Percentiles rank a stretch among this genome's conserved stretches.
Evolutionary conservation across 225 moss, liverwort and hornwort species (phyloP).

Genomic region (Physcomitrium patens): DNA sequence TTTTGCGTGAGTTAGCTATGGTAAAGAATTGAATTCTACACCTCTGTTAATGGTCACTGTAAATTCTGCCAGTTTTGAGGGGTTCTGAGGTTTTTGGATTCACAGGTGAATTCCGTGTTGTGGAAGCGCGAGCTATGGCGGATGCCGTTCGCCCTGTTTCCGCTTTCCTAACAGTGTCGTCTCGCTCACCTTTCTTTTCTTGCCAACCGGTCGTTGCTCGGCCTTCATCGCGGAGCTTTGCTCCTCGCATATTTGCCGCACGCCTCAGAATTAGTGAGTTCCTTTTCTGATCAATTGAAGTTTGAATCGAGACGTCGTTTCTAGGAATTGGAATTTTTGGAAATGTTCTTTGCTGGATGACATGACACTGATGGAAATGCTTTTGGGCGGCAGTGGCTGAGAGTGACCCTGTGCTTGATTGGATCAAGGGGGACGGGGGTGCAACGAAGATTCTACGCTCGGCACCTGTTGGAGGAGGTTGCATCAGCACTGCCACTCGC

Average conservation of each 20-base stretch:
- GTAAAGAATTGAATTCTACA: neutral
- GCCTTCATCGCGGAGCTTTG: neutral
- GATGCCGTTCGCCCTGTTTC: constrained; percentile 27
- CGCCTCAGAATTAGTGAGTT: constrained; percentile 46
- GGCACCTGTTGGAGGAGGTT: constrained; percentile 83
- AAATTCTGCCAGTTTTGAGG: neutral
- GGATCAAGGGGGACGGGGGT: constrained; percentile 84
- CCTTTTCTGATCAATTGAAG: neutral
- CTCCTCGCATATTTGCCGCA: constrained; percentile 4
- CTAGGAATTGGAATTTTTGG: neutral
- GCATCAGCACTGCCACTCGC: constrained; percentile 82
- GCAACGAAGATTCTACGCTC: constrained; percentile 78
- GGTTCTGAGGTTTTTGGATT: neutral
- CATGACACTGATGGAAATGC: neutral
- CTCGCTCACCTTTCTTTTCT: constrained; percentile 43
- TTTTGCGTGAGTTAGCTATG: too few relatives aligned
- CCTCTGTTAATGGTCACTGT: neutral
- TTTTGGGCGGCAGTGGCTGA: constrained; percentile 51
- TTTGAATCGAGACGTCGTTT: neutral
- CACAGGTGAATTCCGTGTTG: constrained; percentile 10
- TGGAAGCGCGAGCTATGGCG: constrained; percentile 42
- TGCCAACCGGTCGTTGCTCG: constrained; percentile 34
- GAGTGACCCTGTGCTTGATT: constrained; percentile 75
- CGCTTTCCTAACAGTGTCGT: constrained; percentile 26
- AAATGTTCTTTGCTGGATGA: neutral